A percentile compares a stretch with the other conserved stretches of the same genome.
These are phyloP conservation scores for Aspergillus unguis DNA, from an alignment of 2,329 filamentous ascomycete genomes.

Conservation along the genomic window DNA sequence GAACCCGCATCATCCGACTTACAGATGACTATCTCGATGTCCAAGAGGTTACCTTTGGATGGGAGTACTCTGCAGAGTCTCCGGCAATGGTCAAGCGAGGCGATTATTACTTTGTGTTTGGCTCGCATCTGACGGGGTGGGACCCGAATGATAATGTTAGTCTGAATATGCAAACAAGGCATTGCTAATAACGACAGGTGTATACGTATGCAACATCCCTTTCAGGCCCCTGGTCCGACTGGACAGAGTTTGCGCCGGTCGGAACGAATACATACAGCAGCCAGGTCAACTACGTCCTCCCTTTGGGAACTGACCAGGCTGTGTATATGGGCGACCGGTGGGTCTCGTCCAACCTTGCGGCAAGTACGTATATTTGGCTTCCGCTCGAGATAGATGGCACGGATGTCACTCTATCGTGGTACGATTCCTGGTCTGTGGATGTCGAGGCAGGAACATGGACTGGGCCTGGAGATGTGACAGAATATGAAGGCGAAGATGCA, in stretches of 20 bases:
- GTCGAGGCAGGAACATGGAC: background rate
- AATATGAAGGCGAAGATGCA: background rate
- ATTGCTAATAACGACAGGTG: background rate
- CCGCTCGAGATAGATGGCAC: constrained; percentile 43
- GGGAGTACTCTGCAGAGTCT: constrained; percentile 50
- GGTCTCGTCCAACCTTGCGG: constrained; percentile 57
- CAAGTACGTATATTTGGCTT: constrained; percentile 64
- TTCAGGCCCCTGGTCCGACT: constrained; percentile 58
- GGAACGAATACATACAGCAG: constrained; percentile 59
- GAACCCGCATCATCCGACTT: constrained; percentile 14
- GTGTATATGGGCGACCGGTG: constrained; percentile 66
- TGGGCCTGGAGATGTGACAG: background rate
- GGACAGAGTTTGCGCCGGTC: constrained; percentile 54
- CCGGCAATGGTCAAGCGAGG: constrained; percentile 62
- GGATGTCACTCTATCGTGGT: background rate
- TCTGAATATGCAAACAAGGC: background rate
- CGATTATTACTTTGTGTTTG: constrained; percentile 64
- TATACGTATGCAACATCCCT: constrained; percentile 59
- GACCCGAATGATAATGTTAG: constrained; percentile 1
- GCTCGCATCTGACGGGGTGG: constrained; percentile 48
- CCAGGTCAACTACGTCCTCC: constrained; percentile 60
- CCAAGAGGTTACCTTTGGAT: constrained; percentile 51
- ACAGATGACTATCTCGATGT: constrained; percentile 57
- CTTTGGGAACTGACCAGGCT: background rate
- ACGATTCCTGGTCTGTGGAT: background rate